phyloP scores from a whole-genome alignment of 75 land plant genomes.

The Picea sitchensis region DNA sequence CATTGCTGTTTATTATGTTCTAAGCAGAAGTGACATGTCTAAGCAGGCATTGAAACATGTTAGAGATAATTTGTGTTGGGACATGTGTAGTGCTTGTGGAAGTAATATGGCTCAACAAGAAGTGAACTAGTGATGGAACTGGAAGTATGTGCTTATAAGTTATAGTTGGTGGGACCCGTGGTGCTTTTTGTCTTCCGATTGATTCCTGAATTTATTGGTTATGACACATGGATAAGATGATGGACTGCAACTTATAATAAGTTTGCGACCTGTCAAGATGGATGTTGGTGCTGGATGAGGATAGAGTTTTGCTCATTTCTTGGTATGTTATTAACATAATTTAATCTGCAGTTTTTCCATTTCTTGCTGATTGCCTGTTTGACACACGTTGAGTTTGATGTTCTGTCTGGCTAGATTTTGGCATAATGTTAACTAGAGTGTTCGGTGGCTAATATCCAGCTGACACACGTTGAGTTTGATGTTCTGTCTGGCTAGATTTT shows the following conservation, averaged over 20 bases:
- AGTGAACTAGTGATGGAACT: not conserved
- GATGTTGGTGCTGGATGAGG: not conserved
- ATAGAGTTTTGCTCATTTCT: not conserved
- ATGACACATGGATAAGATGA: not conserved
- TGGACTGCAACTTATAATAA: not conserved
- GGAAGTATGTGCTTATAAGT: not conserved
- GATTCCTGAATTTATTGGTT: not conserved
- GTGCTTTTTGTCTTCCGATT: not conserved
- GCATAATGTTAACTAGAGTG: not conserved
- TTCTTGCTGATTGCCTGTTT: not conserved
- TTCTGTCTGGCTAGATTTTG: not conserved
- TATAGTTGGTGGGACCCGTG: not conserved
- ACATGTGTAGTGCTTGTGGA: not conserved
- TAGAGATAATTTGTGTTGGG: not conserved
- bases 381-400: not conserved
- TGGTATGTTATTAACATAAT: not conserved
- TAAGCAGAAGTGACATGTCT: not conserved
- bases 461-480: not conserved
- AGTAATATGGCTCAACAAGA: not conserved
- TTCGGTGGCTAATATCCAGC: too few species aligned
- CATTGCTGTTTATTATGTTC: not conserved
- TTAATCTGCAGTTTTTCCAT: not conserved
- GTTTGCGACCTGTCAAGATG: not conserved
- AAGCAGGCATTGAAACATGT: not conserved
- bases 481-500: not conserved